Percentiles rank a stretch among this genome's conserved stretches.
These are phyloP conservation scores for Capsicum baccatum DNA, from an alignment of 257 asterid species.

Conservation along the genomic window DNA sequence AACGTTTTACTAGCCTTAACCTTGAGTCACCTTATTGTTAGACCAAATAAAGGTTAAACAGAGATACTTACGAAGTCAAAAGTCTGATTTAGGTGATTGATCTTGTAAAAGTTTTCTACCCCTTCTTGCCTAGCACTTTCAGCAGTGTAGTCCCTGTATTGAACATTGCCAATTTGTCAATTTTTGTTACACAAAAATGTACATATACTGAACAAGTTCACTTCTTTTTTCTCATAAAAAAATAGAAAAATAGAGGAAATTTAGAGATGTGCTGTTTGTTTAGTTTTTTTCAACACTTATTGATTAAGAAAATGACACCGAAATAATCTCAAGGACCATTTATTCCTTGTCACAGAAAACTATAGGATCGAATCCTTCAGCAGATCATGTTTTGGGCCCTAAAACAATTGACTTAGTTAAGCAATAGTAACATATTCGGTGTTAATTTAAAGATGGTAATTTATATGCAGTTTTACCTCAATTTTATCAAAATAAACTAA, in stretches of 20 bases:
- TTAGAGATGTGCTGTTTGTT: not conserved
- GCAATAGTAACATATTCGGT: too few relatives aligned
- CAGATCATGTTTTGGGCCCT: not conserved
- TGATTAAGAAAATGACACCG: not conserved
- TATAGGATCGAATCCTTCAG: not conserved
- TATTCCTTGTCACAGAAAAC: not conserved
- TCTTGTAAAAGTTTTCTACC: slow-evolving; percentile 67
- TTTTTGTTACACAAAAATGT: not conserved
- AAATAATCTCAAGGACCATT: not conserved
- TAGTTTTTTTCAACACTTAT: not conserved
- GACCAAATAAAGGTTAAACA: not conserved
- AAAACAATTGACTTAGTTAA: not conserved
- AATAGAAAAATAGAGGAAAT: not conserved
- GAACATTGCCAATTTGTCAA: not conserved
- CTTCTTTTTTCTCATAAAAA: not conserved
- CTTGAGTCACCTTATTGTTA: too few relatives aligned
- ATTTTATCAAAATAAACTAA: too few relatives aligned
- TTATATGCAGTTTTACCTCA: too few relatives aligned
- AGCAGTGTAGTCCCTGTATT: slow-evolving; percentile 73
- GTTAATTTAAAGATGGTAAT: too few relatives aligned
- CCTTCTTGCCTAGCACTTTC: slow-evolving; percentile 75
- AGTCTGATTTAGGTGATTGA: slow-evolving; percentile 77
- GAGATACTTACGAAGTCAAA: slow-evolving; percentile 64
- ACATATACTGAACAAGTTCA: not conserved
- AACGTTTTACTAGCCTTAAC: too few relatives aligned